Conservation (phyloP, 2,329 filamentous ascomycete genomes). For the Lomentospora prolificans region DNA sequence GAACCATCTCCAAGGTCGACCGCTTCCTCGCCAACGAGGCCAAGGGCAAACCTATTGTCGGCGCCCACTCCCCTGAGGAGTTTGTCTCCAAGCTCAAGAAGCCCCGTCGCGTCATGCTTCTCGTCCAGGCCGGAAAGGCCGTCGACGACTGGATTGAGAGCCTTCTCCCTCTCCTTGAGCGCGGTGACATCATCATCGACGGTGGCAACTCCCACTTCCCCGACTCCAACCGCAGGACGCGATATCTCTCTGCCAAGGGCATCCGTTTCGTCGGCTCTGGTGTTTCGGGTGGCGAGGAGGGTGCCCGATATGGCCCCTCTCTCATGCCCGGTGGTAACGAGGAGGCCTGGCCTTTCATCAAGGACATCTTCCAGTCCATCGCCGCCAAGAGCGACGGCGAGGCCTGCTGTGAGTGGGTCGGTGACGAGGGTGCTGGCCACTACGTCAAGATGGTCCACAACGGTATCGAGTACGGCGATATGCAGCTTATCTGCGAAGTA, state of each 20-base stretch:
- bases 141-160: conserved; percentile 99
- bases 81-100: conserved; percentile 96
- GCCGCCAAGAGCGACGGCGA: conserved; percentile 95
- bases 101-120: conserved; percentile 93
- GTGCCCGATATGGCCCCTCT: conserved; percentile 92
- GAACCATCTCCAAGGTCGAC: conserved; percentile 97
- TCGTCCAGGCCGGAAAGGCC: conserved; percentile 96
- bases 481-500: conserved; percentile 99
- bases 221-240: conserved; percentile 93
- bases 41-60: conserved; percentile 91
- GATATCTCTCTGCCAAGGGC: conserved; percentile 78
- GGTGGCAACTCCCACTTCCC: conserved; percentile 99
- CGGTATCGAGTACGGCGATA: conserved; percentile 99
- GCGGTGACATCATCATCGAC: conserved; percentile 97
- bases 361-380: conserved; percentile 98
- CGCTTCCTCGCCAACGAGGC: conserved; percentile 83
- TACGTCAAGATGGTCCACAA: conserved; percentile 99
- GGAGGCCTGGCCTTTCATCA: conserved; percentile 95
- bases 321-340: conserved; percentile 99
- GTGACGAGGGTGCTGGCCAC: conserved; percentile 98
- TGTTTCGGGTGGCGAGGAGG: conserved; percentile 98
- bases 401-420: conserved; percentile 99
- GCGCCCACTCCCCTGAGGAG: conserved; percentile 87
- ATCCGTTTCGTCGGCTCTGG: conserved; percentile 93
- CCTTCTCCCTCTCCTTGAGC: conserved; percentile 71